These are phyloP conservation scores for Termitomyces sp. DNA, from an alignment of 768 basidiomycete genomes.

Conservation along the genomic window DNA sequence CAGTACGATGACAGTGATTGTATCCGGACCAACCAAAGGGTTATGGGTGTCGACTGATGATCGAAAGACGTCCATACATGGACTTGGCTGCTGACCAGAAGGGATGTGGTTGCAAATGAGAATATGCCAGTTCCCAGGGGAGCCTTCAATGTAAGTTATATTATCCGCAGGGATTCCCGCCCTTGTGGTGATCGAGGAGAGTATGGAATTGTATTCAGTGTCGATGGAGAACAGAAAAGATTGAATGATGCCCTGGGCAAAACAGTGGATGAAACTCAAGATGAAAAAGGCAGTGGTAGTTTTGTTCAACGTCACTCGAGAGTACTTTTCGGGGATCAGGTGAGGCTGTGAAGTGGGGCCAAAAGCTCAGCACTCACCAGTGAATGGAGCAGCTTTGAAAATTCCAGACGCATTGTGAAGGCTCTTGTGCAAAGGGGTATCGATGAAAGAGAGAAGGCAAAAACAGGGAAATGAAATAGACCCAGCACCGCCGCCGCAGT, in stretches of 20 bases:
- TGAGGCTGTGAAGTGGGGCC: not conserved
- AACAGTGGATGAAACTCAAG: slow-evolving; percentile 44
- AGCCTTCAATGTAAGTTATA: slow-evolving; percentile 30
- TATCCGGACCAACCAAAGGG: not conserved
- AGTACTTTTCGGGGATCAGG: slow-evolving; percentile 19
- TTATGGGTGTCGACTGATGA: slow-evolving; percentile 14
- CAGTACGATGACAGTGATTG: not conserved
- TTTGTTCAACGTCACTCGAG: slow-evolving; percentile 31
- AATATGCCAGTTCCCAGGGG: slow-evolving; percentile 22
- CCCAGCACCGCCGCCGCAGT: slow-evolving; percentile 8
- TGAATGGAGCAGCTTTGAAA: not conserved
- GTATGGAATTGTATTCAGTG: slow-evolving; percentile 28
- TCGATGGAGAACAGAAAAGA: slow-evolving; percentile 43
- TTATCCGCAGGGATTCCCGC: slow-evolving; percentile 30
- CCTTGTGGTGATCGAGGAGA: slow-evolving; percentile 28
- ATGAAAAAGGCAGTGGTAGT: slow-evolving; percentile 44
- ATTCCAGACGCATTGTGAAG: not conserved
- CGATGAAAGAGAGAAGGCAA: not conserved
- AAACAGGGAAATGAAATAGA: not conserved
- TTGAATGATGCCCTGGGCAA: slow-evolving; percentile 46
- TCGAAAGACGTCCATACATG: slow-evolving; percentile 31
- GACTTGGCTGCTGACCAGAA: slow-evolving; percentile 20
- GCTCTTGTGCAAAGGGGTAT: not conserved
- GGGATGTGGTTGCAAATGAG: slow-evolving; percentile 44
- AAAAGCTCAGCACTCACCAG: slow-evolving; percentile 4